phyloP scores from a whole-genome alignment of 495 filamentous ascomycete species.

The Talaromyces borbonicus region DNA sequence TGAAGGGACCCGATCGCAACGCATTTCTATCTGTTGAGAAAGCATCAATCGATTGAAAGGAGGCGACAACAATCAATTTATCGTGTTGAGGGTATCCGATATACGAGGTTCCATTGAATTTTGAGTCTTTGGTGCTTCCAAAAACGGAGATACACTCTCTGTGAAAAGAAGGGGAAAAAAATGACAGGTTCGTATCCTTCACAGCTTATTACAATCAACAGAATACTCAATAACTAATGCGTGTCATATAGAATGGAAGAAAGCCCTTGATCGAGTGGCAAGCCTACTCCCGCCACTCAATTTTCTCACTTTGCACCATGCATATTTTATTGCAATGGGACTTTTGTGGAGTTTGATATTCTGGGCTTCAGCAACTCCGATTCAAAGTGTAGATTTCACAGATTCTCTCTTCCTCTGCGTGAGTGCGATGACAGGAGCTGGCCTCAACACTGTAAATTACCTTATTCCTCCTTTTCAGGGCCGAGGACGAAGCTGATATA shows the following conservation, averaged over 20 bases:
- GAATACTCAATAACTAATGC: neutral
- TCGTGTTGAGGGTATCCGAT: too few species aligned
- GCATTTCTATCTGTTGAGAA: too few species aligned
- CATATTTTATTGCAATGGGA: slow-evolving; percentile 62
- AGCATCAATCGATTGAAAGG: too few species aligned
- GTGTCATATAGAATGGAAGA: too few species aligned
- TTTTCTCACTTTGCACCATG: slow-evolving; percentile 70
- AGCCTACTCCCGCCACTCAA: slow-evolving; percentile 41
- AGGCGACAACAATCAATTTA: too few species aligned
- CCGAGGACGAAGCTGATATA: slow-evolving; percentile 8
- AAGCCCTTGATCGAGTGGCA: neutral
- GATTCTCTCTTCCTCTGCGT: slow-evolving; percentile 70
- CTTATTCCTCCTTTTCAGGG: slow-evolving; percentile 13
- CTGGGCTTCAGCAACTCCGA: slow-evolving; percentile 56
- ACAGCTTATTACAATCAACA: neutral
- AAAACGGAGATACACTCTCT: too few species aligned
- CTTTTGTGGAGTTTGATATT: slow-evolving; percentile 63
- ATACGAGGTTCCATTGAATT: too few species aligned
- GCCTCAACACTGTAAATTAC: slow-evolving; percentile 59
- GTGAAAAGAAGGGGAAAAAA: too few species aligned
- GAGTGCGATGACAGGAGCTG: slow-evolving; percentile 73
- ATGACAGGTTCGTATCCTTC: too few species aligned
- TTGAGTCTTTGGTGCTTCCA: too few species aligned
- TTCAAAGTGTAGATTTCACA: slow-evolving; percentile 54
- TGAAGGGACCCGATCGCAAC: too few species aligned